Conservation (phyloP, 805 yeast species). For the Ogataea saltuana region DNA sequence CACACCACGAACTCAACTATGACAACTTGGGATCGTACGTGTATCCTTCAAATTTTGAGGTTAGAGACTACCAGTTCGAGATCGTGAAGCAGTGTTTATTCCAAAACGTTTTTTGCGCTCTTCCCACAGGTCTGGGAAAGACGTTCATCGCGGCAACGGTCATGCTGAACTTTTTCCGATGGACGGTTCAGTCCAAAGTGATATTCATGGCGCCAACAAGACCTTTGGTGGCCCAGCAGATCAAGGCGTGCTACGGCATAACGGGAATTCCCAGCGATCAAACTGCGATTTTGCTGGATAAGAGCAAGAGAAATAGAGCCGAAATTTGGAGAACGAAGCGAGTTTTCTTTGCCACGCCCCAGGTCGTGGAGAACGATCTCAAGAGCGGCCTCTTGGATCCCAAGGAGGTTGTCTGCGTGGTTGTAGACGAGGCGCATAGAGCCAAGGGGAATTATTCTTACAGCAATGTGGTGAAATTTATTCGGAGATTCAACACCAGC, state of each 20-base stretch:
- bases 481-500: conserved; percentile 61
- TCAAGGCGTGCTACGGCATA: conserved; percentile 84
- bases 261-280: conserved; percentile 78
- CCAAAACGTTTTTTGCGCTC: conserved; percentile 78
- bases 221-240: conserved; percentile 95
- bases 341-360: conserved; percentile 94
- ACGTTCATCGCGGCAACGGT: conserved; percentile 94
- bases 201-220: conserved; percentile 96
- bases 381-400: conserved; percentile 76
- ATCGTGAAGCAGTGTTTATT: conserved; percentile 73
- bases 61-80: conserved; percentile 85
- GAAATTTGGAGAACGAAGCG: conserved; percentile 76
- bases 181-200: conserved; percentile 80
- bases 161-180: conserved; percentile 83
- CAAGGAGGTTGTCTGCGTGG: conserved; percentile 67
- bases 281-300: conserved; percentile 73
- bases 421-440: conserved; percentile 94
- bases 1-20: conserved; percentile 51
- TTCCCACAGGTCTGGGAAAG: conserved; percentile 97
- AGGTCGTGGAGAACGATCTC: conserved; percentile 90
- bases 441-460: conserved; percentile 91
- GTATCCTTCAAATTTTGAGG: conserved; percentile 83
- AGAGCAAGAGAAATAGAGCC: conserved; percentile 55
- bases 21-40: conserved; percentile 50
- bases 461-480: conserved; percentile 71